Base-by-base conservation (phyloP, 805 yeast species). In the Candida nanaspora region DNA sequence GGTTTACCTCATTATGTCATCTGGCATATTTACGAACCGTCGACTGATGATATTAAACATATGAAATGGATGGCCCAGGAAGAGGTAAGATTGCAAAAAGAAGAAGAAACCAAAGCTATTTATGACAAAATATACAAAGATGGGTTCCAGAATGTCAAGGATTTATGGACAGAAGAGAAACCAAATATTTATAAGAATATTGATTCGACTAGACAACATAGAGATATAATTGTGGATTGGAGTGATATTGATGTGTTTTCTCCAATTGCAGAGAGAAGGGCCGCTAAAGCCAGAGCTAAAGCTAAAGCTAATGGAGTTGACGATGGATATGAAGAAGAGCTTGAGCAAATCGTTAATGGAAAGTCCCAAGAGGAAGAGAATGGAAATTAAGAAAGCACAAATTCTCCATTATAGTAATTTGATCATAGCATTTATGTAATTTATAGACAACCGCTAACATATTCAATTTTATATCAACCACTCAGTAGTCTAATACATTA, bases 11-110 rank as follows among this genome's bases (percentile, higher is more conserved):
- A 91, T 64, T 91, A 91, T 59, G 94, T 87, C 27, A 83, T 91
- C 41, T 91, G 98, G 98, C 96, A 88, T 61, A 82, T 86, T 48
- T 91, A 91, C 63, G 98, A 91, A 68, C 98, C 98, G 21, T 83
- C 95, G 16, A 78, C 82, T 21, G 97, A 89, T 61, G 98, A 91
- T 68, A 70, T 89, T 61, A 74, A 69, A 44, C 76, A 71, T 54
- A 82, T 84, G 89, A 89, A 82, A 54, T 82, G 89, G 89, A 77
- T 84, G 84, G 91, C 88, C 1, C 73, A 80, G 55, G 91, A 83
- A 61, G 93, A 84, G 56, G 68, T 73, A 23, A 71, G 86, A 49
- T 73, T 70, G 50, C 65, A 70, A 45, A 84, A 79, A 55, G 80
- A 79, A 53, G 76, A 75, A 35, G 76, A 75, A 58, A 67, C 80